A percentile compares a stretch with the other conserved stretches of the same genome.
Conservation (phyloP, 495 filamentous ascomycete genomes). For the Hypoxylon lenormandii region DNA sequence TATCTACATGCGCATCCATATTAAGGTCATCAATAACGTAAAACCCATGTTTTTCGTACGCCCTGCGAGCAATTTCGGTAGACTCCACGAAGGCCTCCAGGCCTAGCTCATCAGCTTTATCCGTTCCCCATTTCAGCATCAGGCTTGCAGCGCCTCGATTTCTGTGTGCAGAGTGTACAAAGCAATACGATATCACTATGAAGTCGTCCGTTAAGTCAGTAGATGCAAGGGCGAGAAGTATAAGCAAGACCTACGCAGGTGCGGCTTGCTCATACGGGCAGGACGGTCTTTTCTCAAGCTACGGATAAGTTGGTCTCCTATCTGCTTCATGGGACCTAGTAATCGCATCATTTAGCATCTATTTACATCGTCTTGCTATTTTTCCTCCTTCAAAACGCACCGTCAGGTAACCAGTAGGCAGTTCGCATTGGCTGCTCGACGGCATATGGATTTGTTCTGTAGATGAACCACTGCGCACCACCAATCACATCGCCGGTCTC, state of each 20-base stretch:
- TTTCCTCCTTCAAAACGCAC: constrained; percentile 31
- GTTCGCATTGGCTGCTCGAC: constrained; percentile 22
- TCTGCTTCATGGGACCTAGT: constrained; percentile 43
- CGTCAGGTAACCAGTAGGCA: constrained; percentile 56
- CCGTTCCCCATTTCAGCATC: constrained; percentile 54
- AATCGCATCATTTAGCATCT: not conserved
- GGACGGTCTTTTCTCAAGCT: constrained; percentile 49
- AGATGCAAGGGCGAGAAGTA: constrained; percentile 13
- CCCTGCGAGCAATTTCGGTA: constrained; percentile 50
- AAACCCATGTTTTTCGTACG: constrained; percentile 55
- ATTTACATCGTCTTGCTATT: not conserved
- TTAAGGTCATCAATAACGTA: constrained; percentile 24
- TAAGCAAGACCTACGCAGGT: constrained; percentile 47
- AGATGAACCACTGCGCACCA: constrained; percentile 50
- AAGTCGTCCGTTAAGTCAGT: not conserved
- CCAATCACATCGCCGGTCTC: constrained; percentile 51
- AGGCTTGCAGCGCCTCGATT: constrained; percentile 48
- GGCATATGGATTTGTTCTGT: constrained; percentile 50
- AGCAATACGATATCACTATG: constrained; percentile 29
- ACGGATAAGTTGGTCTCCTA: constrained; percentile 50
- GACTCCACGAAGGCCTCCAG: constrained; percentile 56
- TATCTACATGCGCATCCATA: constrained; percentile 25
- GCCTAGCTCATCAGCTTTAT: constrained; percentile 54
- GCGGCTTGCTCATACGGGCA: constrained; percentile 51
- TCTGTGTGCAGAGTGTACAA: constrained; percentile 35